A percentile compares a stretch with the other conserved stretches of the same genome.
Evolutionary conservation across 2,329 filamentous ascomycete species (phyloP).

Genomic region (Didymella lethalis): DNA sequence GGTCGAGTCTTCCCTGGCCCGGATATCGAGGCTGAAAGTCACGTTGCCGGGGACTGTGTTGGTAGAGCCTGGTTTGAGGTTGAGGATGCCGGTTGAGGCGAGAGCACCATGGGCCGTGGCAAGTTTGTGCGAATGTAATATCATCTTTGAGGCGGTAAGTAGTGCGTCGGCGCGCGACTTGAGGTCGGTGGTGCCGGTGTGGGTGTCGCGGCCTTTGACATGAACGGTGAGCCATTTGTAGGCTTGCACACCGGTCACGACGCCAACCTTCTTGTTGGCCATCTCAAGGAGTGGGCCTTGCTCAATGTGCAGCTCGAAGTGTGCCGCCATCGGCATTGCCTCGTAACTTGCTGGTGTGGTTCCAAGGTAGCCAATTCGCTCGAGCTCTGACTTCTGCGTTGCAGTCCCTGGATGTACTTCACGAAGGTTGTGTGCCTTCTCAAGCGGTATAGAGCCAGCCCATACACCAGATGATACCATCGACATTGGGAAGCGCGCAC

Average conservation of each 20-base stretch:
- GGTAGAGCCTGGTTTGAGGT: constrained; percentile 70
- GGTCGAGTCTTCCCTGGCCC: constrained; percentile 64
- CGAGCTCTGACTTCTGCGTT: constrained; percentile 72
- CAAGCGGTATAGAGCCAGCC: constrained; percentile 71
- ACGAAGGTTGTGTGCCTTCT: constrained; percentile 65
- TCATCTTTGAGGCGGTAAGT: constrained; percentile 72
- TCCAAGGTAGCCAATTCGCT: constrained; percentile 76
- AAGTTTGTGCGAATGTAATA: constrained; percentile 69
- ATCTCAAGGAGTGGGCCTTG: constrained; percentile 79
- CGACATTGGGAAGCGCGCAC: constrained; percentile 77
- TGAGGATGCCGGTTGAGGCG: constrained; percentile 74
- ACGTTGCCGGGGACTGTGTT: constrained; percentile 77
- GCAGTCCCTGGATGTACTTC: constrained; percentile 68
- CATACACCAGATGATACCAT: constrained; percentile 81
- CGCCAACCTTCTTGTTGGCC: constrained; percentile 68
- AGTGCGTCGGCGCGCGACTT: constrained; percentile 72
- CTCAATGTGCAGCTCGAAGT: constrained; percentile 87
- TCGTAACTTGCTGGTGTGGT: constrained; percentile 63
- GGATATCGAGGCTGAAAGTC: constrained; percentile 72
- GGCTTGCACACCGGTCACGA: constrained; percentile 76
- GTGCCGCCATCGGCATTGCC: constrained; percentile 72
- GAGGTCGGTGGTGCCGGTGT: constrained; percentile 78
- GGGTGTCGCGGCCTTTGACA: constrained; percentile 71
- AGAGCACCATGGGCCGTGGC: constrained; percentile 68
- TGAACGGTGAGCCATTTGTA: constrained; percentile 77